Base-by-base conservation (phyloP, 495 filamentous ascomycete species). In the Lasiosphaeria hispida region DNA sequence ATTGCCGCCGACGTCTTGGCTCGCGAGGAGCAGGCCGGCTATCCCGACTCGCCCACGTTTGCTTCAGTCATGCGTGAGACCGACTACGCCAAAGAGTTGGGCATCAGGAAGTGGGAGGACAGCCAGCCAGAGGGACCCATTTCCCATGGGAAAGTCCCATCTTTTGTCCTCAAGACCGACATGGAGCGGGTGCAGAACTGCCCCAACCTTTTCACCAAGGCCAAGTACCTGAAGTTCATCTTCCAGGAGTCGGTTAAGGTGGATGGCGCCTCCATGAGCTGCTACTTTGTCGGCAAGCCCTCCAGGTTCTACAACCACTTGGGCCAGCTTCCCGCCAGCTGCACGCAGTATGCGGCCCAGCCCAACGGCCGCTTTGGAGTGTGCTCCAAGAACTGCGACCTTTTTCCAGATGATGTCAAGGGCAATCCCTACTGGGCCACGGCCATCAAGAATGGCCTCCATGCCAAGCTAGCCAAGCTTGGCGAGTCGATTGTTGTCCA, bases 181-280 rank as follows among this genome's bases (percentile, higher is more conserved):
- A 66, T 55, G 18, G 56, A 67, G 15, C 53, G 69, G 0, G 52
- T 67, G 2, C 57, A 67, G 18, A 65, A 65, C 35, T 70, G 69
- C 62, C 63, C 54, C 9, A 70, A 70, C 48, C 53, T 70, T 0
- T 70, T 72, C 59, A 57, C 42, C 35, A 67, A 69, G 52, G 1
- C 4, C 0, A 64, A 72, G 41, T 69, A 67, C 40, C 33, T 35
- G 13, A 7, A 9, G 0, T 13, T 52, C 2, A 9, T 58, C 4
- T 71, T 47, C 57, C 66, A 72, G 15, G 57, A 67, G n/a, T 43
- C 63, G 1, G 23, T 59, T 36, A 71, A 72, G 53, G 42, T 69
- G 43, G 68, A 69, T 40, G 66, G 70, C 10, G 10, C 39, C 0
- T 54, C 47, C 37, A 68, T 67, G 55, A 62, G 60, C 4, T 14